These are phyloP conservation scores for Aspergillus campestris DNA, from an alignment of 495 filamentous ascomycete species.

Conservation along the genomic window DNA sequence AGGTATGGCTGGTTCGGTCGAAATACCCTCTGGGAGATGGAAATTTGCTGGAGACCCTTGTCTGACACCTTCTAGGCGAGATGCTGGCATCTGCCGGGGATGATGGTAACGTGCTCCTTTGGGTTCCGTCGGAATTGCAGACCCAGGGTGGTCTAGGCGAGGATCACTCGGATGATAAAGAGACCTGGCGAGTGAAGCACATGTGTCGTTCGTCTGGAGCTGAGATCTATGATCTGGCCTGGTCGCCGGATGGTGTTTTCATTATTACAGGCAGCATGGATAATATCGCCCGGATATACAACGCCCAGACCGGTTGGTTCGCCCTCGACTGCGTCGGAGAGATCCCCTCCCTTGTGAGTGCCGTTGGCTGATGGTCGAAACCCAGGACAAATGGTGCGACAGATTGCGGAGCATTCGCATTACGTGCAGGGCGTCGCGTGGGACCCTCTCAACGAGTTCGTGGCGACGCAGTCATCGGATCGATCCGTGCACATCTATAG, in stretches of 20 bases:
- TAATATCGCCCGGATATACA: conserved; percentile 95
- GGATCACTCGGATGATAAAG: conserved; percentile 85
- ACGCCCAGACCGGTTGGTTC: conserved; percentile 75
- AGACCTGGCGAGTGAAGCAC: conserved; percentile 92
- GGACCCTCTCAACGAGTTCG: conserved; percentile 97
- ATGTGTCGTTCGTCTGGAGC: conserved; percentile 90
- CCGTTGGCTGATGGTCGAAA: conserved; percentile 9
- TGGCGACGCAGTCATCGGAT: conserved; percentile 97
- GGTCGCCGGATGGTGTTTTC: conserved; percentile 92
- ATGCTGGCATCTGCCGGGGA: conserved; percentile 91
- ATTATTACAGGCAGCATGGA: conserved; percentile 99
- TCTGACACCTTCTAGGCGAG: conserved; percentile 53
- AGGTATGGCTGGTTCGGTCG: conserved; percentile 41
- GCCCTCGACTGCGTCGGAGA: background rate
- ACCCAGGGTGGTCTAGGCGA: conserved; percentile 61
- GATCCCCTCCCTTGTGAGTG: background rate
- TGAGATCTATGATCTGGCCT: conserved; percentile 96
- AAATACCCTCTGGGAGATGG: too few species aligned
- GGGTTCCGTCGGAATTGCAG: conserved; percentile 79
- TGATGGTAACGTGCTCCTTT: conserved; percentile 92
- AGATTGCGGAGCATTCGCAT: conserved; percentile 98
- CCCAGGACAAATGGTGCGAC: conserved; percentile 78
- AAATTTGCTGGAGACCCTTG: conserved; percentile 11
- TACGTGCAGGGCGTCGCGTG: conserved; percentile 98
- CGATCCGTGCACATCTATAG: conserved; percentile 96